phyloP scores from a whole-genome alignment of 768 basidiomycete species.

The Filobasidium floriforme region DNA sequence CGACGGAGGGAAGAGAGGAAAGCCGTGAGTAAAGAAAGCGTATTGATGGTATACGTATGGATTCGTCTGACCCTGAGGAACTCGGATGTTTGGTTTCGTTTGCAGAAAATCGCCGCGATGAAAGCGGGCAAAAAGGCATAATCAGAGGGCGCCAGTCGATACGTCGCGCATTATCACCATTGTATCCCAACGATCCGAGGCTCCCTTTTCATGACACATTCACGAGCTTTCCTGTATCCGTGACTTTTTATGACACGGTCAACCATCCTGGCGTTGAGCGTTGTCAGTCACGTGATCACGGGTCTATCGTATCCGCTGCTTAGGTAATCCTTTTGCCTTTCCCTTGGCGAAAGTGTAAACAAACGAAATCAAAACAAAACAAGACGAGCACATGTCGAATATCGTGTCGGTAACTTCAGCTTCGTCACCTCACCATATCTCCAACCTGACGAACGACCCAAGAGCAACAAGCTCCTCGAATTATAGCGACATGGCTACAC shows the following conservation, averaged over 20 bases:
- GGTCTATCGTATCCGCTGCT: no score
- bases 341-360: no score
- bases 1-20: constrained; percentile 84
- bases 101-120: constrained; percentile 43
- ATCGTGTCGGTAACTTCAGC: no score
- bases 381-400: no score
- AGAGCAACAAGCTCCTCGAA: neutral
- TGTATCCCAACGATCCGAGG: neutral
- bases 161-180: neutral
- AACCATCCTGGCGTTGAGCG: no score
- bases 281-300: no score
- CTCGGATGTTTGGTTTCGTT: neutral
- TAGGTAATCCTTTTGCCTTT: no score
- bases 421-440: no score
- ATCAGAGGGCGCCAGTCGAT: neutral
- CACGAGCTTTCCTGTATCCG: neutral
- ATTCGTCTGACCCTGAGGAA: constrained; percentile 1
- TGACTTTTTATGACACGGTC: no score
- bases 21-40: constrained; percentile 52
- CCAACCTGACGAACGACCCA: neutral
- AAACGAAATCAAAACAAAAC: no score
- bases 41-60: no score
- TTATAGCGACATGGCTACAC: neutral
- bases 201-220: neutral
- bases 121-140: constrained; percentile 37